These are phyloP conservation scores for Vachellia pachyceras DNA, from an alignment of 306 rosid species.

Conservation along the genomic window DNA sequence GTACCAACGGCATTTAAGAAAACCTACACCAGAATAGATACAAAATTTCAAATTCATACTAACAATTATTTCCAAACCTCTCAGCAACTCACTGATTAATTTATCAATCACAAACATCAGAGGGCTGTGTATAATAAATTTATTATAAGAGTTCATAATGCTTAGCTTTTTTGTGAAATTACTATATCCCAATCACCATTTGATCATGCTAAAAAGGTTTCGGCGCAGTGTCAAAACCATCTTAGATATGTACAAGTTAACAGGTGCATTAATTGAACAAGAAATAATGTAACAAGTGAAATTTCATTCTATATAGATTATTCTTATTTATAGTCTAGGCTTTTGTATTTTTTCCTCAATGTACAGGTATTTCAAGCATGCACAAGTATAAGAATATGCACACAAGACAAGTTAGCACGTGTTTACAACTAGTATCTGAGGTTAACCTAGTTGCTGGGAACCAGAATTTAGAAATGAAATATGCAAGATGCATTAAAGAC, in stretches of 20 bases:
- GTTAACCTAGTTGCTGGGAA: neutral
- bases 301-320: neutral
- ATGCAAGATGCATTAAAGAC: neutral
- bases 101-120: neutral
- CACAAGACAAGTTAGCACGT: neutral
- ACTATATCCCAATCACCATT: neutral
- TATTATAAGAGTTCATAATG: neutral
- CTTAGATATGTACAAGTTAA: neutral
- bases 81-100: neutral
- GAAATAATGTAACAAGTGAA: neutral
- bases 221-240: neutral
- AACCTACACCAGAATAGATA: constrained; percentile 4
- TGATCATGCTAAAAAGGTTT: neutral
- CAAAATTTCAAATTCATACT: neutral
- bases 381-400: neutral
- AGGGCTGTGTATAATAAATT: neutral
- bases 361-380: neutral
- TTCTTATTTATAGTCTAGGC: neutral
- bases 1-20: neutral
- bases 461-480: neutral
- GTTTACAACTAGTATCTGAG: neutral
- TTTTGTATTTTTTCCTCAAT: neutral
- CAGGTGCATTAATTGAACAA: neutral
- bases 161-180: neutral
- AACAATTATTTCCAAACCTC: neutral